Base-by-base conservation (phyloP, 2,329 filamentous ascomycete genomes). In the Curvularia lunata region DNA sequence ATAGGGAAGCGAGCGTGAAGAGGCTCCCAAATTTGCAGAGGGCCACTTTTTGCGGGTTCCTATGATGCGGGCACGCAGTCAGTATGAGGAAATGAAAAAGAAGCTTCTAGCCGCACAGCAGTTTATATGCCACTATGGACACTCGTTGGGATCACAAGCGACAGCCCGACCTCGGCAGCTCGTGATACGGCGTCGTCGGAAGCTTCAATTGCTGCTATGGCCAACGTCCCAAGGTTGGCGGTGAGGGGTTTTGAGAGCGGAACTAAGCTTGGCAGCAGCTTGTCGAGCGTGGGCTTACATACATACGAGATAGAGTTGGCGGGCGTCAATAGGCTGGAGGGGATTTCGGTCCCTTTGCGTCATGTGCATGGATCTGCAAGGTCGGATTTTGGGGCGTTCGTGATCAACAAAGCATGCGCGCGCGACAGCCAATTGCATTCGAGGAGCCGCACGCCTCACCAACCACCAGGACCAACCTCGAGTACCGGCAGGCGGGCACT, bases 131-230 rank as follows among this genome's bases (percentile, higher is more conserved):
- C 57, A 42, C 10, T 56, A 56, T 52, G 46, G 62, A 56, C 54
- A 65, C 63, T 54, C 48, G 54, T 55, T 45, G 66, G 67, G 60
- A 64, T 48, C 38, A 55, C 38, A 45, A 64, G 56, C 57, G 59
- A 57, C 66, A 54, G 59, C 62, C 57, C 61, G 68, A 63, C 73
- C 73, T 73, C 71, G 73, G 73, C 62, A 72, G 64, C 71, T 67
- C 69, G 72, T 75, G 73, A 74, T 63, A 56, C 71, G 67, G 70
- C 63, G 58, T 68, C 48, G 56, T 67, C 69, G 68, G 68, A 54
- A 58, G 55, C 37, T 58, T 56, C 45, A 54, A 55, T 53, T 46
- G 51, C 53, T 48, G 49, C 40, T 58, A 56, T 59, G 61, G 47
- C 60, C 58, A 58, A 61, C 18, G 21, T 48, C 13, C 16, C 19